Base-by-base conservation (phyloP, 179 eudicot species). In the Pouteria campechiana region DNA sequence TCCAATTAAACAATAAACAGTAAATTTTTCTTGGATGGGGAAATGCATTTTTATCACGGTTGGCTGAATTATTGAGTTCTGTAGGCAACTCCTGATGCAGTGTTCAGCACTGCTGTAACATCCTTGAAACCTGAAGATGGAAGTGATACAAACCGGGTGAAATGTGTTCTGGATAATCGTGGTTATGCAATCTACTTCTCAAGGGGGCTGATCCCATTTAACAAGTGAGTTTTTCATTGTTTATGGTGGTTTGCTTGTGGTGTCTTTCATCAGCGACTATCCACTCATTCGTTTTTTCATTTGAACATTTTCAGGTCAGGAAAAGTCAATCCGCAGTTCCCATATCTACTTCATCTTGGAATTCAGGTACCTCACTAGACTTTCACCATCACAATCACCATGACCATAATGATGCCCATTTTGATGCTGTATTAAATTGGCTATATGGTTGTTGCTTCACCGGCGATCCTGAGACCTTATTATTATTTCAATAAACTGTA, bases 141-240 rank as follows among this genome's bases (percentile, higher is more conserved):
- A 40, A 79, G 73, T 57, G 98, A 90, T 56, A 74, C 92, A 32
- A 90, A 90, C 62, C 78, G 96, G 4, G 97, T 90, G 45, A 90
- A 89, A 67, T 90, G 98, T 52, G 82, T 86, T 28, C 70, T 86
- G 29, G 93, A 89, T 55, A 81, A 76, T 63, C 64, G 20, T 57
- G 96, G 82, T 29, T 86, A 79, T 67, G 96, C 98, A 39, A 76
- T 86, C 21, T 90, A 90, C 57, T 90, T 90, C 59, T 90, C 96
- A 25, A 66, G 98, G 58, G 98, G 98, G 55, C 72, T 90, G 37
- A 76, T 90, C 39, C 98, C 98, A 23, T 69, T 32, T 41, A 90
- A 90, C 73, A 90, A 90, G 98, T 85, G 34, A 44, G 79, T 70
- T 5, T 27, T 4, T 32, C 45, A 13, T 47, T 12, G 22, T 22